Evolutionary conservation across 495 filamentous ascomycete genomes (phyloP).

Genomic region (Lasiosphaeriaceae sp.): DNA sequence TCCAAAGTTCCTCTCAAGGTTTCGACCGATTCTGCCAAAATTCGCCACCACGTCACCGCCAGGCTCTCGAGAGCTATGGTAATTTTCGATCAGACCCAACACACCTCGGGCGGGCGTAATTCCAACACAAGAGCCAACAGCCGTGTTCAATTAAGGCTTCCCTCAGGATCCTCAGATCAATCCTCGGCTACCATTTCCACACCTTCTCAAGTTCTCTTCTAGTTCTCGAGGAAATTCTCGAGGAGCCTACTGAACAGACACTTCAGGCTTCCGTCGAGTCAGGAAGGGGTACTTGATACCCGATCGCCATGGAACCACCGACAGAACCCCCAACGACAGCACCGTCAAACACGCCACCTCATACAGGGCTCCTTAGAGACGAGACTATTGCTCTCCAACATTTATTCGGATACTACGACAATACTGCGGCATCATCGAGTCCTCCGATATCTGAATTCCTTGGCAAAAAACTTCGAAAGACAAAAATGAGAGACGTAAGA

Average conservation of each 20-base stretch:
- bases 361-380: conserved; percentile 14
- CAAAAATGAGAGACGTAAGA: conserved; percentile 17
- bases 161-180: background rate
- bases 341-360: background rate
- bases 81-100: background rate
- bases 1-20: too few relatives aligned
- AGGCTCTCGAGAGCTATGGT: background rate
- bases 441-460: conserved; percentile 1
- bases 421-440: background rate
- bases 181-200: background rate
- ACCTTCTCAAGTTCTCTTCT: background rate
- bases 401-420: conserved; percentile 14
- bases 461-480: conserved; percentile 12
- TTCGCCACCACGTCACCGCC: too few relatives aligned
- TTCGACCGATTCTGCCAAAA: too few relatives aligned
- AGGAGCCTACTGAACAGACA: too few relatives aligned
- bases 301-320: background rate
- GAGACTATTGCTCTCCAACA: conserved; percentile 17
- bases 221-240: background rate
- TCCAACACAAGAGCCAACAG: background rate
- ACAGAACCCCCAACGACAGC: background rate
- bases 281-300: too few relatives aligned
- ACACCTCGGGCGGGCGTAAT: background rate
- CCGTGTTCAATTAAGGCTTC: background rate
- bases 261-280: too few relatives aligned